Conservation (phyloP, 495 filamentous ascomycete genomes). For the Venustampulla echinocandica region DNA sequence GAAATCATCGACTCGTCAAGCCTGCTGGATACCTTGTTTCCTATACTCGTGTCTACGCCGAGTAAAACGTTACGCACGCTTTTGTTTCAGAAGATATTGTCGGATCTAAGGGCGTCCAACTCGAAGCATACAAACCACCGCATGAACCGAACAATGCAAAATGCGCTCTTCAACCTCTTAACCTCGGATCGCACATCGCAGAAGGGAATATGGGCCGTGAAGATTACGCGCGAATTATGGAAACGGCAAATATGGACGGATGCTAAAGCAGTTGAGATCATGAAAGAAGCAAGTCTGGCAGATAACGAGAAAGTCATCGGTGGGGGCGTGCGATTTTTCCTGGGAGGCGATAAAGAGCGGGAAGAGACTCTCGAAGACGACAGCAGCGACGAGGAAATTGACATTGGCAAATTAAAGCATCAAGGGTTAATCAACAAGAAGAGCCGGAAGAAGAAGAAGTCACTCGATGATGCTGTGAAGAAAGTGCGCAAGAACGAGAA, state of each 20-base stretch:
- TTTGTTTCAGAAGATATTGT: conserved; percentile 84
- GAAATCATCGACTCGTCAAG: conserved; percentile 77
- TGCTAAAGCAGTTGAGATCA: conserved; percentile 79
- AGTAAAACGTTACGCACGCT: conserved; percentile 79
- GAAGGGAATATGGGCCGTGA: conserved; percentile 91
- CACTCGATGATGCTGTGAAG: conserved; percentile 67
- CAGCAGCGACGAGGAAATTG: conserved; percentile 70
- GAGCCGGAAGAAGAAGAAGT: conserved; percentile 72
- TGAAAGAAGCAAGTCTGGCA: conserved; percentile 79
- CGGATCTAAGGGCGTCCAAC: conserved; percentile 80
- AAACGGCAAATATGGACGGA: conserved; percentile 84
- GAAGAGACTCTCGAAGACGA: conserved; percentile 86
- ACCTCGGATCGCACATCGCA: conserved; percentile 72
- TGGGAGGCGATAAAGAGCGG: conserved; percentile 88
- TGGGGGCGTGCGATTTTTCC: conserved; percentile 85
- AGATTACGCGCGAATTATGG: conserved; percentile 81
- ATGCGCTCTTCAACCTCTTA: conserved; percentile 82
- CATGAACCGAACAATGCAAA: conserved; percentile 87
- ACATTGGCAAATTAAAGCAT: conserved; percentile 75
- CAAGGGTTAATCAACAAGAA: conserved; percentile 91
- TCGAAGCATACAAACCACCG: conserved; percentile 78
- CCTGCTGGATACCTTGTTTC: conserved; percentile 82
- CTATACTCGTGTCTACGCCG: conserved; percentile 75
- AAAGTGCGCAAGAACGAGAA: conserved; percentile 73
- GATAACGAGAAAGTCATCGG: conserved; percentile 84